Base-by-base conservation (phyloP, 1,284 basidiomycete genomes). In the Mycosarcoma mackinlayi region DNA sequence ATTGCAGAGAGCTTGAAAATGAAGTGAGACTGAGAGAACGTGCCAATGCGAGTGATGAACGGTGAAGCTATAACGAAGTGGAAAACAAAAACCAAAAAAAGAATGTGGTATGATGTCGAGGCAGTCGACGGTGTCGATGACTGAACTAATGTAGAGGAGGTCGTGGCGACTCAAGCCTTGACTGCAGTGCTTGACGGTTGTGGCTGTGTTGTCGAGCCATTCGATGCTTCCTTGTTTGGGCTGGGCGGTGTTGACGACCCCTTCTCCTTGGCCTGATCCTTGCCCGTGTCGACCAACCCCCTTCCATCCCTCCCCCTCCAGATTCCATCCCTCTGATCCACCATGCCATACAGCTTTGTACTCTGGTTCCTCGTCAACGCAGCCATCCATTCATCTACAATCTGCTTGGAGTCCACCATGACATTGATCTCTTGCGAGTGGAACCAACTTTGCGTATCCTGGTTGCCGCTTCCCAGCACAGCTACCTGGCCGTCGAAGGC, bases 371-470 rank as follows among this genome's bases (percentile, higher is more conserved):
- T 83, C 25, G 87, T 77, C 18, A 92, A 84, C 2, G 87, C 87
- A 42, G 87, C 85, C 81, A 88, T 86, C 88, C 90, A 90, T 68
- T 89, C 89, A 34, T 80, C 73, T 38, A 89, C 88, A 50, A 90
- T 85, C 58, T 86, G 84, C 28, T 85, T 77, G 21, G 85, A 87
- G 80, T 92, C 90, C 46, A 92, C 85, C 86, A 92, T 88, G 57
- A 91, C 85, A 78, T 92, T 91, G 75, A 89, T 87, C 79, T 92
- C 91, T 71, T 90, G 89, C 37, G 87, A 89, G 82, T 92, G 91
- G 85, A 88, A 91, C 89, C 90, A 91, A 16, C 87, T 88, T 78
- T 91, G 89, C 19, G 80, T 82, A 46, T 82, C 80, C 55, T 88
- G 88, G 76, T 89, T 90, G 8, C 89, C 88, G 56, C 87, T 89